phyloP scores from a whole-genome alignment of 805 yeast species.

The Cephaloascus fragrans region DNA sequence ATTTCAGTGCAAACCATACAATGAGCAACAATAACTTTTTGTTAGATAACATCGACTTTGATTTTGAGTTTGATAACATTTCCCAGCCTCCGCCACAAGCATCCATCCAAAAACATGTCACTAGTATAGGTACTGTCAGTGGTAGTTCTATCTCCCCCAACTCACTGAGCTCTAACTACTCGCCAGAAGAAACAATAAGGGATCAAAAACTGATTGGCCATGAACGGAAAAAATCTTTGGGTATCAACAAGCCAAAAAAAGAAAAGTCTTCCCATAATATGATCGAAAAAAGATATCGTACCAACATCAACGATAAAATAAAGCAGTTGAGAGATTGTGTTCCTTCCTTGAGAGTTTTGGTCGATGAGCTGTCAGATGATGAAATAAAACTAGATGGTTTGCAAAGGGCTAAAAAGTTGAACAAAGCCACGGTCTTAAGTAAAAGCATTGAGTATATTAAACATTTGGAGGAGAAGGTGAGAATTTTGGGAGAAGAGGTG shows the following conservation, averaged over 20 bases:
- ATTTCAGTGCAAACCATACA: too few species aligned
- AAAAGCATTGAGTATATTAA: conserved; percentile 73
- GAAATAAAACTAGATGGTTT: conserved; percentile 60
- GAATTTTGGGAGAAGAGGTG: conserved; percentile 12
- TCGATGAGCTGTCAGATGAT: conserved; percentile 25
- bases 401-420: conserved; percentile 65
- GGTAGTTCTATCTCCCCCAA: too few species aligned
- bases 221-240: too few species aligned
- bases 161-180: too few species aligned
- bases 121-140: too few species aligned
- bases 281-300: conserved; percentile 64
- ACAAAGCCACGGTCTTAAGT: conserved; percentile 66
- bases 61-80: too few species aligned
- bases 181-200: too few species aligned
- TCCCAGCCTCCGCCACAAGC: too few species aligned
- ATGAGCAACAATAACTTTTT: too few species aligned
- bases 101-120: too few species aligned
- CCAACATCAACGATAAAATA: conserved; percentile 63
- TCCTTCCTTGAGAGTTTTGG: conserved; percentile 46
- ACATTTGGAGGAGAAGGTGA: conserved; percentile 56
- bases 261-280: conserved; percentile 58
- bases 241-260: conserved; percentile 33
- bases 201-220: too few species aligned
- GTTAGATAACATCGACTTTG: too few species aligned
- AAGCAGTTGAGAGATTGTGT: conserved; percentile 54